These are phyloP conservation scores for Beauveria bassiana DNA, from an alignment of 2,329 filamentous ascomycete genomes.

Conservation along the genomic window DNA sequence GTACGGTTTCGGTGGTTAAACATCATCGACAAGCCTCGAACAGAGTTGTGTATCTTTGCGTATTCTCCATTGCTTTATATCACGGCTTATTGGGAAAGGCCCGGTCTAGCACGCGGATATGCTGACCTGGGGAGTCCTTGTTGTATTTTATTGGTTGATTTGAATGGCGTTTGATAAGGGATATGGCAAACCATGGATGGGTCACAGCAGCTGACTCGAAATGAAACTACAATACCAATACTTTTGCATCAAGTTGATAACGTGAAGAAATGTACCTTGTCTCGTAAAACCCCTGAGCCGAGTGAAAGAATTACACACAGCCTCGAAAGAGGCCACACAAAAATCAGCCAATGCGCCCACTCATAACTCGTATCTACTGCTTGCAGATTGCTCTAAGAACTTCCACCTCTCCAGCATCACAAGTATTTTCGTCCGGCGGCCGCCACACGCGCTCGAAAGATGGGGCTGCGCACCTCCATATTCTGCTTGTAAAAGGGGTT, in stretches of 20 bases:
- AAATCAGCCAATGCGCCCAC: not conserved
- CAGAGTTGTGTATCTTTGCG: constrained; percentile 43
- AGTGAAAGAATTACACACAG: not conserved
- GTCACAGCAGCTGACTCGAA: constrained; percentile 27
- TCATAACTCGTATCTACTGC: not conserved
- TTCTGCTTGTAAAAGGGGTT: constrained; percentile 89
- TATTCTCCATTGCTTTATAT: constrained; percentile 12
- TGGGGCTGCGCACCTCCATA: constrained; percentile 74
- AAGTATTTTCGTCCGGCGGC: constrained; percentile 91
- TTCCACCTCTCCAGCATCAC: constrained; percentile 30
- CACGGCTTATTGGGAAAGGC: constrained; percentile 11
- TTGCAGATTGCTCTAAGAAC: too few relatives aligned
- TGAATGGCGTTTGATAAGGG: constrained; percentile 6
- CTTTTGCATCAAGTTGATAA: not conserved
- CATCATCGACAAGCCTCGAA: constrained; percentile 26
- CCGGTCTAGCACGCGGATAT: constrained; percentile 1
- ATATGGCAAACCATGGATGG: not conserved
- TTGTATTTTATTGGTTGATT: constrained; percentile 2
- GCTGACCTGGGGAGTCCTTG: not conserved
- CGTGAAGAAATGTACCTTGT: not conserved
- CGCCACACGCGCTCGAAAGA: constrained; percentile 75
- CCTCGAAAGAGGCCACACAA: not conserved
- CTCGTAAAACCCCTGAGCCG: not conserved
- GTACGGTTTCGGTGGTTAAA: constrained; percentile 73
- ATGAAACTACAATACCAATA: constrained; percentile 10